Conservation (phyloP, 352 stramenopile species). For the Phytophthora citrophthora region DNA sequence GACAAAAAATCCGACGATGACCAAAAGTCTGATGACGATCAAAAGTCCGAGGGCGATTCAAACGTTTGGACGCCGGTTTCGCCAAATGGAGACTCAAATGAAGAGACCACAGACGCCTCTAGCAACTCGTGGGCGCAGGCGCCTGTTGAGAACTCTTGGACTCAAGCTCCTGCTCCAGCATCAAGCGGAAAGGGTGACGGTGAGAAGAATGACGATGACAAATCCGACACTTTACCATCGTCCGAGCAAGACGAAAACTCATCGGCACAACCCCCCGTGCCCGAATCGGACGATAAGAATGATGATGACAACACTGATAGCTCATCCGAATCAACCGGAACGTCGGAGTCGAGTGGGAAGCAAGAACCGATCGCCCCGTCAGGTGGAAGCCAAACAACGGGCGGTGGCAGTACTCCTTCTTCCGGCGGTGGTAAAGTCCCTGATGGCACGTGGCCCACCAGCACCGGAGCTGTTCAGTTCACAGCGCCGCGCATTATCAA, state of each 20-base stretch:
- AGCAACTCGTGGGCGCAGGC: background rate
- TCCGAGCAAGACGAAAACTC: constrained; percentile 1
- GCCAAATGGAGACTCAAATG: background rate
- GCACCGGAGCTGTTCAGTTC: constrained; percentile 15
- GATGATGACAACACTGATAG: background rate
- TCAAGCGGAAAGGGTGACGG: constrained; percentile 14
- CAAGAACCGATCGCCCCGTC: constrained; percentile 4
- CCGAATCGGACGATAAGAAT: constrained; percentile 4
- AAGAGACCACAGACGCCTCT: background rate
- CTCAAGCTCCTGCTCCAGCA: background rate
- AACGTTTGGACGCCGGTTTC: constrained; percentile 8
- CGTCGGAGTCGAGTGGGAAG: background rate
- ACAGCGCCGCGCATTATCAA: constrained; percentile 33
- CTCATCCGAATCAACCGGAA: constrained; percentile 4
- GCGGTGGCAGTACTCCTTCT: too few species aligned
- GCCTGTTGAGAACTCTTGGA: constrained; percentile 1
- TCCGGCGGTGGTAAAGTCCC: too few species aligned
- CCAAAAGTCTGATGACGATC: background rate
- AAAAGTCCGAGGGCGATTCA: constrained; percentile 1
- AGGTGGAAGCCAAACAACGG: constrained; percentile 5
- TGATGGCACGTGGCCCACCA: background rate
- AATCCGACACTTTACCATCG: constrained; percentile 12
- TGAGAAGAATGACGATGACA: constrained; percentile 10
- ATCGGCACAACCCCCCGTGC: background rate
- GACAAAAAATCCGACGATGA: constrained; percentile 5